phyloP scores from a whole-genome alignment of 495 filamentous ascomycete species.

The Entonaema liquescens region DNA sequence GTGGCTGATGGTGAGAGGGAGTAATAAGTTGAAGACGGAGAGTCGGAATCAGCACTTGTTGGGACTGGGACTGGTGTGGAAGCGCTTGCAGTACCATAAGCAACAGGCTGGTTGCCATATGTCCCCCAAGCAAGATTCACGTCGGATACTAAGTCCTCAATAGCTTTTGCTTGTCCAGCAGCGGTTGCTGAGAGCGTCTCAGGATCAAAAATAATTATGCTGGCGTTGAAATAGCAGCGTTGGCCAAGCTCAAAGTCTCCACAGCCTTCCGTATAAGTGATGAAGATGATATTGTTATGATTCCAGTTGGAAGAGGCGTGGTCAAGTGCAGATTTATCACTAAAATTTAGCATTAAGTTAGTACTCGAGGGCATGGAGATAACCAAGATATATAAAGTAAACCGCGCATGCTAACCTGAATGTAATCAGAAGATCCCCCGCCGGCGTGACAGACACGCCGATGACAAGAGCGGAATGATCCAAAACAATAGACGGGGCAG shows the following conservation, averaged over 20 bases:
- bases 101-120: conserved; percentile 13
- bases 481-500: conserved; percentile 10
- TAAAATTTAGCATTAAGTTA: background rate
- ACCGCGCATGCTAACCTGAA: background rate
- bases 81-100: conserved; percentile 8
- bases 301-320: conserved; percentile 8
- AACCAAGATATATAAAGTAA: no score
- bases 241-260: conserved; percentile 22
- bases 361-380: no score
- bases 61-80: background rate
- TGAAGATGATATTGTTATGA: conserved; percentile 6
- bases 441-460: background rate
- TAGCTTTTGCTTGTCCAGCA: conserved; percentile 11
- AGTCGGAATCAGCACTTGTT: background rate
- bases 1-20: conserved; percentile 11
- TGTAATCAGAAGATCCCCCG: conserved; percentile 6
- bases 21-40: conserved; percentile 9
- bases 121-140: conserved; percentile 24
- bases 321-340: conserved; percentile 6
- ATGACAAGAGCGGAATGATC: conserved; percentile 9
- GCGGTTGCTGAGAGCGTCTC: conserved; percentile 14
- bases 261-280: conserved; percentile 24
- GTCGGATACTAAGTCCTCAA: conserved; percentile 18
- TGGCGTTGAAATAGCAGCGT: conserved; percentile 26
- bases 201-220: conserved; percentile 1